These are phyloP conservation scores for Ziziphus jujuba DNA, from an alignment of 306 rosid species.

Conservation along the genomic window DNA sequence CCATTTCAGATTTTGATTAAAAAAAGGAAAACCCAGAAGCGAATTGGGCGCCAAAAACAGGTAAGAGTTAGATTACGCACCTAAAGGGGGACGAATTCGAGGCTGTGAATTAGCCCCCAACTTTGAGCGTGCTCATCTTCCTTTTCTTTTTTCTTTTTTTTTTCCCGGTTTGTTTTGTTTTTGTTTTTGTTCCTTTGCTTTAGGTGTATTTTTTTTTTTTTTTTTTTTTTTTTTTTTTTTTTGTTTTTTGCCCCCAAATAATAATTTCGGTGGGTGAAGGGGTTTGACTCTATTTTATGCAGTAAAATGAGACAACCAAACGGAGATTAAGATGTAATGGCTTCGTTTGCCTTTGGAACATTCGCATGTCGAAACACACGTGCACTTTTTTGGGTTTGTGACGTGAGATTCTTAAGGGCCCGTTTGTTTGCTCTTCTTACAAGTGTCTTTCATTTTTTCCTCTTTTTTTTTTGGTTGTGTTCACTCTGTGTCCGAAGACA, in stretches of 20 bases:
- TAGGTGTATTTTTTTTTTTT: too few species aligned
- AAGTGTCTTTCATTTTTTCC: background rate
- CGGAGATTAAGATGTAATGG: conserved; percentile 22
- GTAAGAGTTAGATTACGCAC: conserved; percentile 11
- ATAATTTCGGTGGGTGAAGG: background rate
- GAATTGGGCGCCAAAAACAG: conserved; percentile 5
- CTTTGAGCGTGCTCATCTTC: background rate
- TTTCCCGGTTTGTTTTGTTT: too few species aligned
- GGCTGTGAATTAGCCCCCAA: conserved; percentile 6
- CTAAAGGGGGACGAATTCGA: background rate
- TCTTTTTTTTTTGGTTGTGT: background rate
- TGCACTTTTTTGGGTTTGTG: conserved; percentile 10
- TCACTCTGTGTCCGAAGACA: background rate
- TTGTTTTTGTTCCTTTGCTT: too few species aligned
- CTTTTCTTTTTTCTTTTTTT: too few species aligned
- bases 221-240: background rate
- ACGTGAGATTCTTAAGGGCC: background rate
- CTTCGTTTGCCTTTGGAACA: conserved; percentile 14
- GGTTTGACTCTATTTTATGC: conserved; percentile 9
- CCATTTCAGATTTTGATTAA: conserved; percentile 19
- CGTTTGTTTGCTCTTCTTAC: background rate
- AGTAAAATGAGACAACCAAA: conserved; percentile 11
- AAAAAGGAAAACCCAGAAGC: conserved; percentile 15
- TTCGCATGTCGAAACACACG: conserved; percentile 11
- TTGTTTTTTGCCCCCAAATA: background rate